These are phyloP conservation scores for Echites panduratus DNA, from an alignment of 257 asterid genomes.

Conservation along the genomic window DNA sequence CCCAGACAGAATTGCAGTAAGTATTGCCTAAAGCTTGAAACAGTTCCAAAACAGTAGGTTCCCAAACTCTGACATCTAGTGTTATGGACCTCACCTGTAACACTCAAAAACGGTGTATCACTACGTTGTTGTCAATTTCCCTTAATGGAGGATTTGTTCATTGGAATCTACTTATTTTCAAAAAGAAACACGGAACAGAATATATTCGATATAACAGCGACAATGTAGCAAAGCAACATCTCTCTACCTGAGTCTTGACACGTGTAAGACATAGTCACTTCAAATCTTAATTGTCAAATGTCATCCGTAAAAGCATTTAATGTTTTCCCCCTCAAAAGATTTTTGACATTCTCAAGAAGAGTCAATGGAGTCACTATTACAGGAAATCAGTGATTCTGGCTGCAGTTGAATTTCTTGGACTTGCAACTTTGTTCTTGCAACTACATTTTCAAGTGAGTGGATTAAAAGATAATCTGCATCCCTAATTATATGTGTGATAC, in stretches of 20 bases:
- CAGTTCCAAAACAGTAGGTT: conserved; percentile 71
- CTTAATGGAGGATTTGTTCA: neutral
- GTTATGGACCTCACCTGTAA: conserved; percentile 87
- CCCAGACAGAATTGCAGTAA: conserved; percentile 91
- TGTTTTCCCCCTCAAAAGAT: neutral
- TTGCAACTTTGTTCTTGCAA: neutral
- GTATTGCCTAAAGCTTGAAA: conserved; percentile 77
- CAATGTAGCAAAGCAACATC: neutral
- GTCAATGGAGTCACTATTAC: neutral
- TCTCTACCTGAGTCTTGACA: neutral
- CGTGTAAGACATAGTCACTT: neutral
- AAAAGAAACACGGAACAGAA: neutral
- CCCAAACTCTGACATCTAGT: conserved; percentile 95
- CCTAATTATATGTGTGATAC: neutral
- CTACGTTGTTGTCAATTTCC: neutral
- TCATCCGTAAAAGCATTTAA: neutral
- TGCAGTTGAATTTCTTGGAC: neutral
- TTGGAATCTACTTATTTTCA: neutral
- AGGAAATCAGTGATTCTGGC: neutral
- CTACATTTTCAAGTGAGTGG: neutral
- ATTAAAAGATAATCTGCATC: neutral
- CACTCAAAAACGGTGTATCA: conserved; percentile 21
- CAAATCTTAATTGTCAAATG: neutral
- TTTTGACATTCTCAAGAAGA: neutral
- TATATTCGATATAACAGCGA: neutral